Evolutionary conservation across 2,329 filamentous ascomycete genomes (phyloP), one percentile per base, ranked within the genome.

Genomic region (Fusarium floridanum): DNA sequence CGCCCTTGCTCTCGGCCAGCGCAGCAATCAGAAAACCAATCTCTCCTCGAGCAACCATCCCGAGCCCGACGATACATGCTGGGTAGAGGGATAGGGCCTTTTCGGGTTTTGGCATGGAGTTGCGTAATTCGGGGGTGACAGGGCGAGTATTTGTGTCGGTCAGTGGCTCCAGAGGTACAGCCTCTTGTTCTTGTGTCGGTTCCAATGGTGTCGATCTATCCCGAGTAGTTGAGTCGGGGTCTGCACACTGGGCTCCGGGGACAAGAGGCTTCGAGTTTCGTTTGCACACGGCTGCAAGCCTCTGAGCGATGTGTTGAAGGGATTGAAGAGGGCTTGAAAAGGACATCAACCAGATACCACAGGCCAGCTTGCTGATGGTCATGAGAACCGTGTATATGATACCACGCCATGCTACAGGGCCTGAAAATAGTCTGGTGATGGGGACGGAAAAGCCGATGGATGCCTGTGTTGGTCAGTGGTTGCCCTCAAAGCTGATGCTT

Each of bases 401-500:
- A 0, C 94, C 94, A 12, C 90, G 89, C 94, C 93, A 97, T 2
- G 95, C 82, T 0, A 93, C 86, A 0, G 83, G 77, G 0, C 89
- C 89, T 0, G 81, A 80, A 76, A 95, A 96, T 86, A 97, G 91
- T 7, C 89, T 83, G 0, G 88, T 89, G 34, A 96, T 92, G 0
- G 94, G 94, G 2, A 97, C 93, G 0, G 93, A 92, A 79, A 96
- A 95, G 0, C 94, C 94, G 39, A 96, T 92, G 0, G 88, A 90
- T 1, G 88, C 86, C 86, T 87, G 20, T 0, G 2, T 0, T 1
- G 3, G 24, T 70, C 6, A 45, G 34, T 20, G 6, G 1, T 1
- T 2, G 1, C 37, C 12, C 2, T 11, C 1, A 6, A 8, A 3
- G 6, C 14, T 7, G 20, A 4, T 9, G 1, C 2, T 2, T 9